phyloP scores from a whole-genome alignment of 148 eudicot genomes.

The Linanthus parryae region DNA sequence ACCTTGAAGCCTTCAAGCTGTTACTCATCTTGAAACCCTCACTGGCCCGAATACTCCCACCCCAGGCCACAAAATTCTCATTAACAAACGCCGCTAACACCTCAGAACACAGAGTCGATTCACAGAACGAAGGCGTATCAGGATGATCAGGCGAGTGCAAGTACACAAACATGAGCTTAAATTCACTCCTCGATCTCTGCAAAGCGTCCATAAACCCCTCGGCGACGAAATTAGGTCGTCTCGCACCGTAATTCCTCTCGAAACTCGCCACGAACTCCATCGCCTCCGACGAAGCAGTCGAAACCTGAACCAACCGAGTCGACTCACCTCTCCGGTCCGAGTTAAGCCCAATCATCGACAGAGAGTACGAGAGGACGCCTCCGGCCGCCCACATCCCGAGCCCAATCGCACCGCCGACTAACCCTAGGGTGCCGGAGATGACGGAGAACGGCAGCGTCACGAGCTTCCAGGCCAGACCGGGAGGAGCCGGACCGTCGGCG shows the following conservation, averaged over 20 bases:
- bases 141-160: conserved; percentile 88
- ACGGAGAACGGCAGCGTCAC: conserved; percentile 69
- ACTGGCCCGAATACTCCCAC: conserved; percentile 65
- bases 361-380: conserved; percentile 64
- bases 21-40: conserved; percentile 98
- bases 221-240: conserved; percentile 44
- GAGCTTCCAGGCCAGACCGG: conserved; percentile 69
- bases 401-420: conserved; percentile 71
- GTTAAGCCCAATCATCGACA: conserved; percentile 44
- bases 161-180: conserved; percentile 69
- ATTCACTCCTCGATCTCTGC: conserved; percentile 66
- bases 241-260: conserved; percentile 46
- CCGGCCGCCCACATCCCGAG: conserved; percentile 87
- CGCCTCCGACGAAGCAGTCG: conserved; percentile 52
- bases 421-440: conserved; percentile 67
- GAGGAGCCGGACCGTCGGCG: conserved; percentile 24
- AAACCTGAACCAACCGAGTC: conserved; percentile 31
- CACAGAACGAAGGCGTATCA: conserved; percentile 60
- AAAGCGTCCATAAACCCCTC: conserved; percentile 86
- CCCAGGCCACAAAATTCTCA: conserved; percentile 83
- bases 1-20: conserved; percentile 82
- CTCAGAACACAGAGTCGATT: conserved; percentile 49
- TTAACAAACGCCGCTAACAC: conserved; percentile 52
- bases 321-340: conserved; percentile 27
- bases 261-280: conserved; percentile 46